Conservation (phyloP, 1,139 yeast species). For the Taphrina wiesneri region DNA sequence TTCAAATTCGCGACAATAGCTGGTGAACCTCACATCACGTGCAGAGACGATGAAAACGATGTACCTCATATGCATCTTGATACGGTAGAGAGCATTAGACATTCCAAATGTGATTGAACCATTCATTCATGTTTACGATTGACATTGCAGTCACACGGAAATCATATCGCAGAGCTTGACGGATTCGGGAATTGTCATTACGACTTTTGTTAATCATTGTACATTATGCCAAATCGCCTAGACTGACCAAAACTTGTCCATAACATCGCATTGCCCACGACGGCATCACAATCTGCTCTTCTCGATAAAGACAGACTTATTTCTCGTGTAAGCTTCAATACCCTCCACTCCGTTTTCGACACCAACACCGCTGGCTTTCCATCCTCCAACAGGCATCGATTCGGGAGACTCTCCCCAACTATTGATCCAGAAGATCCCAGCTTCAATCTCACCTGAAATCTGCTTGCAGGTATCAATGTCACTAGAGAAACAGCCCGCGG, state of each 20-base stretch:
- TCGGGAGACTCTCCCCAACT: conserved; percentile 71
- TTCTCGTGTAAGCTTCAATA: conserved; percentile 68
- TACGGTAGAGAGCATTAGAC: too few relatives aligned
- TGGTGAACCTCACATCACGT: background rate
- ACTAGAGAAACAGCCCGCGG: conserved; percentile 77
- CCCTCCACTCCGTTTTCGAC: conserved; percentile 84
- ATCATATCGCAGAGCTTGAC: too few relatives aligned
- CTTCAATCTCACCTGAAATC: conserved; percentile 64
- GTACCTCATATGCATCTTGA: too few relatives aligned
- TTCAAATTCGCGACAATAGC: conserved; percentile 1
- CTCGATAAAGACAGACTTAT: conserved; percentile 26
- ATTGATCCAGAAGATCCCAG: conserved; percentile 88
- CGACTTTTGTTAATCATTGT: too few relatives aligned
- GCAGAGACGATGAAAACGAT: background rate
- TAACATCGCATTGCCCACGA: background rate
- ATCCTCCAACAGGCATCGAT: conserved; percentile 78
- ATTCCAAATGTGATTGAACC: too few relatives aligned
- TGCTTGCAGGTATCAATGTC: conserved; percentile 60
- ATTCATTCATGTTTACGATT: background rate
- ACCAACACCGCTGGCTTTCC: conserved; percentile 79
- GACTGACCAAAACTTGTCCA: too few relatives aligned
- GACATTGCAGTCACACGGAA: too few relatives aligned
- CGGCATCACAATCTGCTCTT: conserved; percentile 1
- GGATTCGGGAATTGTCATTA: too few relatives aligned
- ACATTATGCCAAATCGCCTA: too few relatives aligned